phyloP scores from a whole-genome alignment of 2,329 filamentous ascomycete species.

The Triangularia verruculosa region DNA sequence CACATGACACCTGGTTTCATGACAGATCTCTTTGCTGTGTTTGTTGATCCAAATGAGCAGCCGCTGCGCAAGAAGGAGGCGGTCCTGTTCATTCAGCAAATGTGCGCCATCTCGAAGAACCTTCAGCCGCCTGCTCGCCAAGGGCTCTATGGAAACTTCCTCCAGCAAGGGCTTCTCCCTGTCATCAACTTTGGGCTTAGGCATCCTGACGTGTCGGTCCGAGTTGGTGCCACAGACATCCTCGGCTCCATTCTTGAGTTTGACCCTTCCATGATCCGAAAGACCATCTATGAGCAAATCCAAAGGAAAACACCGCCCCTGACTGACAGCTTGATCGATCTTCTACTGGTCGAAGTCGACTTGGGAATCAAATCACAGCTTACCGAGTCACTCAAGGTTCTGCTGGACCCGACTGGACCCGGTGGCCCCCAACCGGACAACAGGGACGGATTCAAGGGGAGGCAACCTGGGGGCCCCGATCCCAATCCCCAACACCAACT shows the following conservation, averaged over 20 bases:
- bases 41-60: conserved; percentile 62
- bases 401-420: conserved; percentile 61
- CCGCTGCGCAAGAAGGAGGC: conserved; percentile 83
- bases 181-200: conserved; percentile 91
- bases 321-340: conserved; percentile 88
- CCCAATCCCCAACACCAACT: conserved; percentile 74
- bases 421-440: conserved; percentile 36
- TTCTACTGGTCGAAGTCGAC: conserved; percentile 87
- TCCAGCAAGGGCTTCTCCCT: conserved; percentile 78
- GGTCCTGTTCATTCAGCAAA: conserved; percentile 95
- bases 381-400: conserved; percentile 89
- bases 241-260: conserved; percentile 93
- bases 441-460: conserved; percentile 63
- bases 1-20: conserved; percentile 77
- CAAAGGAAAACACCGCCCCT: conserved; percentile 81
- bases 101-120: conserved; percentile 90
- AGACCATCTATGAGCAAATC: conserved; percentile 88
- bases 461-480: conserved; percentile 52
- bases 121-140: conserved; percentile 80
- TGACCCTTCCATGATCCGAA: conserved; percentile 89
- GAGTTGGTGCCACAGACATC: conserved; percentile 91
- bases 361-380: conserved; percentile 94
- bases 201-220: conserved; percentile 77
- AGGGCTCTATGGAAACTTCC: conserved; percentile 84
- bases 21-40: conserved; percentile 83